Base-by-base conservation (phyloP, 179 eudicot species). In the Beta macrorhiza region DNA sequence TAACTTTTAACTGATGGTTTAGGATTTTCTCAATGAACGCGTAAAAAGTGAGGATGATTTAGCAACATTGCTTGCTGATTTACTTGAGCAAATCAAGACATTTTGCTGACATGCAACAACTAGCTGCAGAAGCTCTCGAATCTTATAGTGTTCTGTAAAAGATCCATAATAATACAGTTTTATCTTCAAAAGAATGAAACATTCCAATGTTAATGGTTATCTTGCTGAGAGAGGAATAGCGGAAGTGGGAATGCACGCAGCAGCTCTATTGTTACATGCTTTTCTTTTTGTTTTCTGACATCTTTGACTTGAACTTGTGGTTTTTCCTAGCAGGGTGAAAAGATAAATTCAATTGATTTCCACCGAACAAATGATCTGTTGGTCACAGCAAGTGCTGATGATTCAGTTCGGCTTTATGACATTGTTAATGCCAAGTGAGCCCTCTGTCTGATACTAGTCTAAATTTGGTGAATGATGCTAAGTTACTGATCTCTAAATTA, bases 371-470 rank as follows among this genome's bases (percentile, higher is more conserved):
- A 81, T 77, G 99, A 96, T 89, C 88, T 96, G 72, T 84, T 96
- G 82, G 89, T 96, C 73, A 94, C 99, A 57, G 86, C 98, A n/a
- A 85, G 96, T 61, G 99, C 92, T 85, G 99, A 96, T 88, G 99
- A 96, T 85, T 94, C 97, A 15, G 93, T 96, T 69, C 93, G 98
- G 56, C 85, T 96, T 22, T 96, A 91, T 86, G 99, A 96, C 87
- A 91, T 92, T 80, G 91, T 90, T 61, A 90, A 83, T 86, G 99
- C 94, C 57, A 91, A 91, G 99, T 94, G 82, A 92, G 96, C 89
- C 12, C 19, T 52, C 32, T 59, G 25, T 15, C 67, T 20, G 52
- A 19, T 16, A 45, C 17, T 42, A 14, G 14, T 15, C 62, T 55
- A 12, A 58, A 56, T 47, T 20, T n/a, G 5, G 29, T 80, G 78